phyloP scores from a whole-genome alignment of 345 rosid genomes.

The Eucalyptus cloeziana region DNA sequence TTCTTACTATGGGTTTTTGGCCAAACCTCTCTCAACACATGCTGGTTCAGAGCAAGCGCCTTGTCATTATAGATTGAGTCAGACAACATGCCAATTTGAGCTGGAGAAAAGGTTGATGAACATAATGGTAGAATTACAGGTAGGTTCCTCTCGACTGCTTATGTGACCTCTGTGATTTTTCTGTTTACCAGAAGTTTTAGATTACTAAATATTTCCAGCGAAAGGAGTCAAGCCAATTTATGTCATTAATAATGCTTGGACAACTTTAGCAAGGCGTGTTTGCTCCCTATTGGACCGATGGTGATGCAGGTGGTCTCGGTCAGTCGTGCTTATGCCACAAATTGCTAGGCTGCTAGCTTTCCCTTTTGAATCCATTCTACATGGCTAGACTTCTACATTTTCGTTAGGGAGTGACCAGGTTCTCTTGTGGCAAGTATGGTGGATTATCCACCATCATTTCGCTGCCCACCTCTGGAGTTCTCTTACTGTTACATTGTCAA shows the following conservation, averaged over 20 bases:
- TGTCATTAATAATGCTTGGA: background rate
- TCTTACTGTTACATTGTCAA: background rate
- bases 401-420: background rate
- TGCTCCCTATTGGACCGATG: background rate
- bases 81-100: background rate
- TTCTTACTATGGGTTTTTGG: background rate
- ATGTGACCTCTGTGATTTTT: background rate
- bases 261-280: background rate
- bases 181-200: background rate
- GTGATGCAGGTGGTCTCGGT: background rate
- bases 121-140: background rate
- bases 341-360: background rate
- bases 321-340: background rate
- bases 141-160: background rate
- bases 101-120: background rate
- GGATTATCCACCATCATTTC: background rate
- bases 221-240: background rate
- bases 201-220: background rate
- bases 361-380: background rate
- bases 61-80: background rate
- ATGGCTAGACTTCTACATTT: background rate
- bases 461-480: background rate
- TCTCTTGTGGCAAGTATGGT: background rate
- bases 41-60: background rate
- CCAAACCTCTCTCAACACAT: background rate